Conservation (phyloP, 129 eudicot genomes). For the Helianthus annuus region DNA sequence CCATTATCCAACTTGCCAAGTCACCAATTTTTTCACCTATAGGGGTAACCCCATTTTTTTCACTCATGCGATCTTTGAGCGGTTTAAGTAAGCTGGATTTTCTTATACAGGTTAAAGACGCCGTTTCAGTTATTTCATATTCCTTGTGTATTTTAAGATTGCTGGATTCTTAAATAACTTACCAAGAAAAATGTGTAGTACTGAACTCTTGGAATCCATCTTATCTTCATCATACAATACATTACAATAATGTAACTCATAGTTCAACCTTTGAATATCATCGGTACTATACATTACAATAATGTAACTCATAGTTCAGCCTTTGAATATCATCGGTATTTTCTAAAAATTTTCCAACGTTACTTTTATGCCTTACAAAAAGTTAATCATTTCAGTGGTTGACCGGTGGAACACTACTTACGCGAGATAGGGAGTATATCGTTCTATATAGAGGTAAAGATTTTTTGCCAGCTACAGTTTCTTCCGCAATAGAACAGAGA, state of each 20-base stretch:
- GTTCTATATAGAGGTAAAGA: conserved; percentile 93
- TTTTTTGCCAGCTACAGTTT: conserved; percentile 84
- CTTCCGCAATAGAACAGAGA: conserved; percentile 78
- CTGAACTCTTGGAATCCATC: conserved; percentile 6
- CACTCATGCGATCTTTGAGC: conserved; percentile 14
- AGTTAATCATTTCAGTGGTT: conserved; percentile 50
- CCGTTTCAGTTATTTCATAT: background rate
- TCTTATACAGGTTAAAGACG: background rate
- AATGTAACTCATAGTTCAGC: background rate
- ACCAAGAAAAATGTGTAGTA: background rate
- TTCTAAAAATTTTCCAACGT: background rate
- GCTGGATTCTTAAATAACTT: background rate
- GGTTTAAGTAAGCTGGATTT: conserved; percentile 5
- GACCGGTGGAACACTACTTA: conserved; percentile 84
- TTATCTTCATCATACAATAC: conserved; percentile 16
- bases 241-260: background rate
- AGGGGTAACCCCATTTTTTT: background rate
- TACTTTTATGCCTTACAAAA: conserved; percentile 17
- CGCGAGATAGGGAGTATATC: conserved; percentile 76
- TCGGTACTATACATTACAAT: background rate
- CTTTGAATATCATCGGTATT: background rate
- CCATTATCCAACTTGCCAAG: background rate
- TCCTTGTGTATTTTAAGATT: background rate
- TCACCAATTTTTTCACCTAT: background rate
- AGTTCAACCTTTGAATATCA: conserved; percentile 2